Base-by-base conservation (phyloP, 2,329 filamentous ascomycete species). In the Pseudocercospora pini-densiflorae region DNA sequence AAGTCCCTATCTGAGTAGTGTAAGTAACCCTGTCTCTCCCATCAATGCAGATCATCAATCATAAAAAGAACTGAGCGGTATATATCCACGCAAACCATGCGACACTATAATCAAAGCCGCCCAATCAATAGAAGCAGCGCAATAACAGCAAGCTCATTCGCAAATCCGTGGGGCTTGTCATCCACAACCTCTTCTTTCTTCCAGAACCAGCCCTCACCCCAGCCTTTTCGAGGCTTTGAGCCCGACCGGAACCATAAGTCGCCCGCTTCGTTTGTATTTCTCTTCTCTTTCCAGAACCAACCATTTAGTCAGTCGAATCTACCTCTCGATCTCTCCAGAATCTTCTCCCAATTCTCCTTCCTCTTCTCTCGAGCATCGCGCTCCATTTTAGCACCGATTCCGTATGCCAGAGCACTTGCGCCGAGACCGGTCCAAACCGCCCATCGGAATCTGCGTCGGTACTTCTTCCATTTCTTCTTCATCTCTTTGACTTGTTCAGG, bases 351-450 rank as follows among this genome's bases (percentile, higher is more conserved):
- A 47, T 68, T 67, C 66, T 71, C 67, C 60, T 64, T 68, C 47
- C 67, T 65, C 47, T 62, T 66, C 57, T 65, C 64, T 57, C 70
- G 69, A 62, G 68, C 65, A 9, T 36, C 31, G 58, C 69, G 70
- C 70, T 90, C 88, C 1, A 81, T 80, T n/a, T 88, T 79, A 14
- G 88, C 83, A 8, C 88, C 87, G 21, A 87, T 78, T 1, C 83
- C 84, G 72, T 90, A 91, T 1, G 84, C 84, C 2, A 85, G 77
- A 1, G 84, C 87, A 0, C 82, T 86, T 1, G 87, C 79, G 77
- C 84, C 87, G 0, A 80, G 81, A 1, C 86, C 87, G 0, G 87
- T 86, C 0, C 88, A 69, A 1, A 86, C 67, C 23, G 87, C 71
- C 68, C 84, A 85, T 19, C 63, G 62, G 33, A 73, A 62, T 6